Evolutionary conservation across 345 rosid species (phyloP), one percentile per base, ranked within the genome.

Genomic region (Acer negundo): DNA sequence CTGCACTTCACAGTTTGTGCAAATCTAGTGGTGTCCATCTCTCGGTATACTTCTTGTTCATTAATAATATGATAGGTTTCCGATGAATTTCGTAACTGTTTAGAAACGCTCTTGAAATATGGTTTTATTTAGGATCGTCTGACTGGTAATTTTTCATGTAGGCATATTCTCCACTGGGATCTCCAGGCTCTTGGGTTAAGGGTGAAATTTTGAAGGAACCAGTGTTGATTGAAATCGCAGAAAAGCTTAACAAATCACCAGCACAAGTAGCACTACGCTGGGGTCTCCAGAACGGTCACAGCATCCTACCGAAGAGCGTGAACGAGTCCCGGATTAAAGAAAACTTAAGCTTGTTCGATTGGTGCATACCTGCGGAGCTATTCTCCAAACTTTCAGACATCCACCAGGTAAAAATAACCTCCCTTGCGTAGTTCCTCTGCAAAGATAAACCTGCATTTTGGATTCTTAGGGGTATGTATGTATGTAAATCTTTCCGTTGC

Each of bases 131-230:
- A 24, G 42, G 44, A 40, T 62, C 23, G 44, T 68, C 51, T 13
- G 7, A 20, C 19, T 13, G 2, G 24, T 47, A 67, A 44, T 22
- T 44, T 26, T 61, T 51, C 65, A 51, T 69, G 62, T 85, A 85
- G 89, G 93, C 89, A 22, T 85, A 85, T 79, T 81, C 93, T 23
- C 90, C 91, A 7, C 70, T 88, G 58, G 93, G 90, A 55, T 90
- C 90, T 73, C 89, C 91, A 63, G 90, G 91, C 2, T 78, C 89
- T 4, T 90, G 88, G 89, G 53, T 90, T 42, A 90, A 88, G 69
- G 89, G 88, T 46, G 93, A 90, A 71, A 78, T 85, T 53, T 62
- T 88, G 77, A 84, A 84, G 77, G 90, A 90, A 62, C 85, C 89
- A 2, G 69, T 77, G 31, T 68, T 90, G 80, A 23, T 77, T 42